Conservation (phyloP, 345 rosid species). For the Citrus sinensis region DNA sequence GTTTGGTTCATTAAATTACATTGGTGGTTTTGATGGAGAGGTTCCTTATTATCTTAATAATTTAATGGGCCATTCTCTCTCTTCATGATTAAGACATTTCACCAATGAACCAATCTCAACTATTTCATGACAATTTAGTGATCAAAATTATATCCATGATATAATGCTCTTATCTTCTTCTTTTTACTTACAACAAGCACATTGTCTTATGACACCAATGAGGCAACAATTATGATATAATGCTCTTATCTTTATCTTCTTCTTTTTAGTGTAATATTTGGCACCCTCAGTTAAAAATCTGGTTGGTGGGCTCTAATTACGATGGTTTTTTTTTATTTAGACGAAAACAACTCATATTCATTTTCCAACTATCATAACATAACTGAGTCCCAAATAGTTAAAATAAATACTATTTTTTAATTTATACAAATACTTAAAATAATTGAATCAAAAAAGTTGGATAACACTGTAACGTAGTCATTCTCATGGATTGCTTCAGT, state of each 20-base stretch:
- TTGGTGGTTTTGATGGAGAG: neutral
- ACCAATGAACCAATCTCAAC: constrained; percentile 12
- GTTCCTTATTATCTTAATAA: neutral
- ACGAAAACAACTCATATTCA: no score
- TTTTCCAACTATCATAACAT: no score
- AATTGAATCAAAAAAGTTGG: no score
- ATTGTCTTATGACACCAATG: neutral
- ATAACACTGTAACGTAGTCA: no score
- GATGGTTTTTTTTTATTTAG: no score
- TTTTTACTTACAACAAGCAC: neutral
- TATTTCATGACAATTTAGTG: neutral
- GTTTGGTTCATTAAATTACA: neutral
- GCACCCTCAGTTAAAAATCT: no score
- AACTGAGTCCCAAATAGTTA: no score
- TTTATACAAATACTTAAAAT: no score
- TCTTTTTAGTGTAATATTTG: no score
- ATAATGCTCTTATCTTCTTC: neutral
- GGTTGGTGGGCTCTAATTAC: no score
- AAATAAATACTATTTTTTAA: no score
- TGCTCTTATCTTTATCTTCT: no score
- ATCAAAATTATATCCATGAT: neutral
- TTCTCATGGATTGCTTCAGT: neutral
- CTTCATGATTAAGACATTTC: constrained; percentile 21
- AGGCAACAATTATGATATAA: neutral
- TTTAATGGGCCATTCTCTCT: neutral